Conservation (phyloP, 495 filamentous ascomycete genomes). For the Talaromyces thailandensis region DNA sequence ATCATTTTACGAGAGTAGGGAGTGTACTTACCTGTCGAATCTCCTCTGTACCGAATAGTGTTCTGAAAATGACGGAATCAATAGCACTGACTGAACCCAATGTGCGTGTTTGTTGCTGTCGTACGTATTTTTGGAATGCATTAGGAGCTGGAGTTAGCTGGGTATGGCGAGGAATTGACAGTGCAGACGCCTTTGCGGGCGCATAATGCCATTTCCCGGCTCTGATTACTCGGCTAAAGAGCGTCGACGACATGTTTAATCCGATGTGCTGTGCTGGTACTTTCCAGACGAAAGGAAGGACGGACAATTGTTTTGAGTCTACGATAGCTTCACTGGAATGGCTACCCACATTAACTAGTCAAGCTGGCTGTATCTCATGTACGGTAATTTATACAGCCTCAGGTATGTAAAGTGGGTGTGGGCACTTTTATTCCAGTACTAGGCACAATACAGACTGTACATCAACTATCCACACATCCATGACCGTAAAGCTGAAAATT, state of each 20-base stretch:
- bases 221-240: background rate
- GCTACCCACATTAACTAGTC: background rate
- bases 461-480: too few relatives aligned
- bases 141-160: background rate
- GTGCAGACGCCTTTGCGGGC: background rate
- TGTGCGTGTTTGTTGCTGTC: constrained; percentile 4
- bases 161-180: background rate
- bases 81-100: constrained; percentile 35
- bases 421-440: background rate
- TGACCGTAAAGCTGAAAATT: too few relatives aligned
- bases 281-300: background rate
- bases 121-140: background rate
- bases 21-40: constrained; percentile 29
- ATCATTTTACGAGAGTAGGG: background rate
- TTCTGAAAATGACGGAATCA: constrained; percentile 41
- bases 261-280: background rate
- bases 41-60: constrained; percentile 41
- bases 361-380: background rate
- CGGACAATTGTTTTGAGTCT: background rate
- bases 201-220: background rate
- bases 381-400: too few relatives aligned
- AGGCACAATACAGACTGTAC: background rate
- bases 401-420: background rate
- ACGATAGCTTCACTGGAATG: background rate
- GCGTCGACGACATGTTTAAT: background rate